Percentiles rank a stretch among this genome's conserved stretches.
Conservation (phyloP, 208 protist genomes). For the Trichomonas tenax region DNA sequence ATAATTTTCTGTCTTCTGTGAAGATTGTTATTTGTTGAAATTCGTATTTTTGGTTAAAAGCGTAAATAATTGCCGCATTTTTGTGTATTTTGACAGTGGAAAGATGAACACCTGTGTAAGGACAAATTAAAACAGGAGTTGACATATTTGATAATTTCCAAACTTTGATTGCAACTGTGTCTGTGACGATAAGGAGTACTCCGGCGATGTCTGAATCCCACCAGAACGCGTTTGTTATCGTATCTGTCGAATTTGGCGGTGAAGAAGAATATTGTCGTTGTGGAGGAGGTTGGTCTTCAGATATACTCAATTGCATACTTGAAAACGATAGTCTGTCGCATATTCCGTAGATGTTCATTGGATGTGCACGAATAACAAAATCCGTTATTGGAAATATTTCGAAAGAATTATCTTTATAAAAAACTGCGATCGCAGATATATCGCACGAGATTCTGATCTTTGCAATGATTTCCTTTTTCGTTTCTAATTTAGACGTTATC, state of each 20-base stretch:
- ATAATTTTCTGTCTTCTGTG: not conserved
- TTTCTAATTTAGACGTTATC: not conserved
- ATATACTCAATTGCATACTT: not conserved
- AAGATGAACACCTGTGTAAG: not conserved
- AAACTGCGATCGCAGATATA: not conserved
- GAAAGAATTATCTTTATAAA: not conserved
- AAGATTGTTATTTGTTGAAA: not conserved
- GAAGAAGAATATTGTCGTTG: not conserved
- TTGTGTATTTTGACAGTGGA: not conserved
- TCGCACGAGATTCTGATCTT: not conserved
- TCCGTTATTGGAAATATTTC: not conserved
- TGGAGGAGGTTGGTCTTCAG: not conserved
- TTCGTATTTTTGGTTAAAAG: not conserved
- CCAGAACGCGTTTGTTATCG: not conserved
- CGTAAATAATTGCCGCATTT: not conserved
- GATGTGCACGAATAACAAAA: not conserved
- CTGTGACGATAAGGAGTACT: not conserved
- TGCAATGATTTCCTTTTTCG: not conserved
- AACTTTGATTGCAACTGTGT: not conserved
- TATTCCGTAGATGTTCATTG: not conserved
- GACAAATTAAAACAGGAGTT: not conserved
- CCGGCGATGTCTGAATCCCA: not conserved
- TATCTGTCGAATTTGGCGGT: not conserved
- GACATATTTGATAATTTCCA: not conserved
- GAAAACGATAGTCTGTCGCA: not conserved